Evolutionary conservation across 1,139 yeast species (phyloP).

Genomic region (Wickerhamiella pararugosa): DNA sequence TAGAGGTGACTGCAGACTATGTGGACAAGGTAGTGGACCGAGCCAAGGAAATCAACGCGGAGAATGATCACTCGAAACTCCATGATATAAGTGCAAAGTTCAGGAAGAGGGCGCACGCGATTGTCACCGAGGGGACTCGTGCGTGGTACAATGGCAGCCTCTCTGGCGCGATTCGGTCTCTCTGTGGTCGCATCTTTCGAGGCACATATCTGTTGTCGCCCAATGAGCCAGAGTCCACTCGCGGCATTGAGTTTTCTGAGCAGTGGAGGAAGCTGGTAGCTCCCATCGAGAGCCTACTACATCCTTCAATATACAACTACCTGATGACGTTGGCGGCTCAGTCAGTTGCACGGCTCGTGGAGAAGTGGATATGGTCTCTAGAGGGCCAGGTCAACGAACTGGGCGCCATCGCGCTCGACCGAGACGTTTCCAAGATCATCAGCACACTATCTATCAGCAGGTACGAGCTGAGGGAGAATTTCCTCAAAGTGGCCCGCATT

Average conservation of each 20-base stretch:
- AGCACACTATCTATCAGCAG: conserved; percentile 22
- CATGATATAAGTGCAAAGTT: conserved; percentile 21
- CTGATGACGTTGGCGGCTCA: conserved; percentile 42
- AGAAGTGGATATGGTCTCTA: conserved; percentile 50
- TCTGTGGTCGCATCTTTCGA: conserved; percentile 41
- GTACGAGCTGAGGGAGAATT: conserved; percentile 62
- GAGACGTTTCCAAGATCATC: conserved; percentile 63
- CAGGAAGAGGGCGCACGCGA: conserved; percentile 30
- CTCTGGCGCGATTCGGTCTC: conserved; percentile 32
- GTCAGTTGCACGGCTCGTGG: conserved; percentile 37
- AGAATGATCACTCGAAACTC: neutral
- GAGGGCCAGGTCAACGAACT: conserved; percentile 60
- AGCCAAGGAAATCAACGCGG: conserved; percentile 14
- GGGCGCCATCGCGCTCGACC: conserved; percentile 74
- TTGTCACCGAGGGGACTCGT: conserved; percentile 39
- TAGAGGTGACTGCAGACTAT: conserved; percentile 44
- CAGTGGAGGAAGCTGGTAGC: conserved; percentile 51
- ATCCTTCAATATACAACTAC: conserved; percentile 36
- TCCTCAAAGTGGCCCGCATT: conserved; percentile 68
- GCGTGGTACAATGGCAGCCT: conserved; percentile 45
- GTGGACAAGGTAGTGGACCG: conserved; percentile 34
- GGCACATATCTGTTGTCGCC: conserved; percentile 34
- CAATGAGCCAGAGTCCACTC: conserved; percentile 13
- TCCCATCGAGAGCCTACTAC: conserved; percentile 45
- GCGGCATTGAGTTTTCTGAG: conserved; percentile 29